Percentiles rank a stretch among this genome's conserved stretches.
Conservation (phyloP, 768 basidiomycete species). For the Suillus lakei region DNA sequence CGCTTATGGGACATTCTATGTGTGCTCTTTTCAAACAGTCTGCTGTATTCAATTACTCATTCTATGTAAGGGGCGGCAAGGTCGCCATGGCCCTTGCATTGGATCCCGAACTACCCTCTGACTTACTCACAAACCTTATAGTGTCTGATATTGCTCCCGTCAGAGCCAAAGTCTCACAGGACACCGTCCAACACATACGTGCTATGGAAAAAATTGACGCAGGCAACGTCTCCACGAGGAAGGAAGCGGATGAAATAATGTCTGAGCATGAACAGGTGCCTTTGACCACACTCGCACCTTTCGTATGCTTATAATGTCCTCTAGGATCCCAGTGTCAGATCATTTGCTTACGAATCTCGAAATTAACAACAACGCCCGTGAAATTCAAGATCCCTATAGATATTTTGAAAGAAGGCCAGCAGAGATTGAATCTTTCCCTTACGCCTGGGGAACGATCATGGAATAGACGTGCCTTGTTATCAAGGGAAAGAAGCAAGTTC, state of each 20-base stretch:
- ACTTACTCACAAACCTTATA: constrained; percentile 60
- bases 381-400: constrained; percentile 77
- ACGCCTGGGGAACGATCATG: constrained; percentile 58
- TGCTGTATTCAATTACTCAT: constrained; percentile 6
- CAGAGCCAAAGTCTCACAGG: constrained; percentile 56
- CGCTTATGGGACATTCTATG: constrained; percentile 92
- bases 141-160: constrained; percentile 86
- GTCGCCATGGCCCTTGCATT: constrained; percentile 75
- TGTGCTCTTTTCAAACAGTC: constrained; percentile 39
- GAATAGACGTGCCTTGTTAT: constrained; percentile 69
- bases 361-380: constrained; percentile 38
- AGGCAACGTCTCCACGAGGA: constrained; percentile 58
- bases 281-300: constrained; percentile 3
- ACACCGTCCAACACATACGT: constrained; percentile 68
- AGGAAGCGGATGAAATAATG: constrained; percentile 73
- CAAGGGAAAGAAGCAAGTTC: constrained; percentile 77
- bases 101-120: constrained; percentile 43
- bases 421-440: constrained; percentile 82
- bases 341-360: constrained; percentile 89
- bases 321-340: constrained; percentile 76
- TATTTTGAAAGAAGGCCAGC: constrained; percentile 59
- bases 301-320: constrained; percentile 12
- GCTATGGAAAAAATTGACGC: constrained; percentile 78
- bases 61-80: constrained; percentile 77
- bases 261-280: constrained; percentile 64